Evolutionary conservation across 768 basidiomycete species (phyloP), one percentile per base, ranked within the genome.

Genomic region (Cyclocybe aegerita): DNA sequence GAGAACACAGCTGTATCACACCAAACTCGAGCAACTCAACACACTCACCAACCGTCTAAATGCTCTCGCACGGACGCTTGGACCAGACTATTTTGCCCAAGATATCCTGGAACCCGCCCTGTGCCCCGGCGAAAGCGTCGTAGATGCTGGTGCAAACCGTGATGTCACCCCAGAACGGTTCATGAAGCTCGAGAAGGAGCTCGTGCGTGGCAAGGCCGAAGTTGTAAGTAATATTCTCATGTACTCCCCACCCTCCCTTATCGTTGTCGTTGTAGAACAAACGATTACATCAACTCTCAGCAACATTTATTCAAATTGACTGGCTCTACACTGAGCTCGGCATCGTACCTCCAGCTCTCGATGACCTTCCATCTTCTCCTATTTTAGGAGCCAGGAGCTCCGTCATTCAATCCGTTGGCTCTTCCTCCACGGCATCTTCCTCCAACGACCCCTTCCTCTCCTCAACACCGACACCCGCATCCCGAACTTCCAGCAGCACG

Each of bases 131-230:
- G 79, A 81, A 50, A 62, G 64, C 45, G 46, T 50, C 14, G 49
- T 66, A 3, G 72, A 75, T 34, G 53, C 64, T 2, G 65, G 70
- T 31, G 70, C 78, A 4, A 76, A 80, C 59, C 75, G 80, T 16
- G 88, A 94, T 58, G 88, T 93, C 11, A 86, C 84, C 9, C 85
- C 88, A 0, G 91, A 93, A 56, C 79, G 88, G 9, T 90, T 95
- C 61, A 76, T 82, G 40, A 85, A 75, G 58, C 72, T 95, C 4
- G 90, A 94, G 74, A 87, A 89, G 63, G 91, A 94, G 60, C 78
- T 93, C 12, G 84, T 89, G 8, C 76, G 87, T 46, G 91, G 90
- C 9, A 93, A 93, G 67, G 79, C 80, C n/a, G 93, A 95, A 79
- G 78, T 92, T 47, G 88, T 92, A 59, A 61, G 88, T 75, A 8